phyloP scores from a whole-genome alignment of 352 stramenopile species.

The Globisporangium polare region DNA sequence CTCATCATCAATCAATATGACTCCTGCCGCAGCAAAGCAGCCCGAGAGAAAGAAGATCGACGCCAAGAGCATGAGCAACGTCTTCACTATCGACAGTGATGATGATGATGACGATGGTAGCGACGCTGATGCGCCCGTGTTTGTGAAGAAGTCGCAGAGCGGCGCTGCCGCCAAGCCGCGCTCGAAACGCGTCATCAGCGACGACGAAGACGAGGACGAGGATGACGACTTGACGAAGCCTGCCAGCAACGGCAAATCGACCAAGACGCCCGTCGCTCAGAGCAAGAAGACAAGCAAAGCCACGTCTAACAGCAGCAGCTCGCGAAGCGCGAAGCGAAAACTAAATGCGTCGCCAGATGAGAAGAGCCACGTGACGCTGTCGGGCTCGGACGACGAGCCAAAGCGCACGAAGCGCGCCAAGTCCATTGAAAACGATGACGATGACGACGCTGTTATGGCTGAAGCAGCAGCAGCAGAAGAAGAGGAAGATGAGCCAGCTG shows the following conservation, averaged over 20 bases:
- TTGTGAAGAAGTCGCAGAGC: slow-evolving; percentile 54
- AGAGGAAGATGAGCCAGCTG: slow-evolving; percentile 5
- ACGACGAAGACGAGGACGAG: slow-evolving; percentile 64
- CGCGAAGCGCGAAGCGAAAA: slow-evolving; percentile 43
- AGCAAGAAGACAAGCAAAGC: slow-evolving; percentile 6
- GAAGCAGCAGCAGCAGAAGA: slow-evolving; percentile 18
- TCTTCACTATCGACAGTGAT: slow-evolving; percentile 68
- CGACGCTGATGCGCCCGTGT: slow-evolving; percentile 54
- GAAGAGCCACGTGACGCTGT: slow-evolving; percentile 7
- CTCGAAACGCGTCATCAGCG: slow-evolving; percentile 58
- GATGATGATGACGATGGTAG: slow-evolving; percentile 32
- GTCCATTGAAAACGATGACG: slow-evolving; percentile 6
- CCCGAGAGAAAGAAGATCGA: slow-evolving; percentile 35
- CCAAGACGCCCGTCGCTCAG: slow-evolving; percentile 9
- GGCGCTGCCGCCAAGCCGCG: slow-evolving; percentile 19
- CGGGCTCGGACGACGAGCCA: slow-evolving; percentile 11
- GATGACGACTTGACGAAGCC: slow-evolving; percentile 12
- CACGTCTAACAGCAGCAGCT: slow-evolving; percentile 1
- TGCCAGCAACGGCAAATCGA: slow-evolving; percentile 9
- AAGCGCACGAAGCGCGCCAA: slow-evolving; percentile 16
- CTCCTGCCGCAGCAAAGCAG: slow-evolving; percentile 18
- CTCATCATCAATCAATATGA: slow-evolving; percentile 14
- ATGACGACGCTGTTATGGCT: not conserved
- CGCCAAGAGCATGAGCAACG: slow-evolving; percentile 53
- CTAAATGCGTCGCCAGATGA: slow-evolving; percentile 30